Percentiles rank a stretch among this genome's conserved stretches.
These are phyloP conservation scores for Didymella arachidicola DNA, from an alignment of 2,329 filamentous ascomycete species.

Conservation along the genomic window DNA sequence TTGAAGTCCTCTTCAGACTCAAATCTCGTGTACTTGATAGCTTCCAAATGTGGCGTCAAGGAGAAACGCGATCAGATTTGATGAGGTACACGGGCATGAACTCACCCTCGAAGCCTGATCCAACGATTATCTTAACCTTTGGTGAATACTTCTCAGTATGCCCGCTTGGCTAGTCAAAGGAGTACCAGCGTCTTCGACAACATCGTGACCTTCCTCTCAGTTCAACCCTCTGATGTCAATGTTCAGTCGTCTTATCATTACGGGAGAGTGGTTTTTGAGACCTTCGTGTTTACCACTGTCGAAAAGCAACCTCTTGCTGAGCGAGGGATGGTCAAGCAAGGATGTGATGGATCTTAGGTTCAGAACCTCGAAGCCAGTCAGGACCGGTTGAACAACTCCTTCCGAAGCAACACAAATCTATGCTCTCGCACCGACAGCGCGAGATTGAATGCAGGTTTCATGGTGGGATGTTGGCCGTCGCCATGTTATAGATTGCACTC, in stretches of 20 bases:
- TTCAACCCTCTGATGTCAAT: background rate
- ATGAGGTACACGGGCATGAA: background rate
- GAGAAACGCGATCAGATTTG: background rate
- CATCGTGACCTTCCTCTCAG: background rate
- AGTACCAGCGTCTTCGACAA: background rate
- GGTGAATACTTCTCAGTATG: background rate
- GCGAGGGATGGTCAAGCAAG: background rate
- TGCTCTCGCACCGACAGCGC: background rate
- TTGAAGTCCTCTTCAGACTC: conserved; percentile 14
- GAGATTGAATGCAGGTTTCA: background rate
- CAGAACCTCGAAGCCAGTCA: background rate
- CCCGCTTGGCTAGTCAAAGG: background rate
- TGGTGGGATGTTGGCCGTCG: background rate
- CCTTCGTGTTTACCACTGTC: background rate
- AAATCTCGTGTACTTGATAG: background rate
- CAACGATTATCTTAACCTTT: background rate
- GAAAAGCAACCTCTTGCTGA: background rate
- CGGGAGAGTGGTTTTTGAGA: background rate
- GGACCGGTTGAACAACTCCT: background rate
- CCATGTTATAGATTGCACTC: background rate
- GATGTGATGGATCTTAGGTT: conserved; percentile 18
- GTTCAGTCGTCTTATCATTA: background rate
- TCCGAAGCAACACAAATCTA: background rate
- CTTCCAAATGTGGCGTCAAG: background rate
- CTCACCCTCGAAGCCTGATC: background rate